Percentiles rank a stretch among this genome's conserved stretches.
phyloP scores from a whole-genome alignment of 345 rosid species.

The Salix caprea region DNA sequence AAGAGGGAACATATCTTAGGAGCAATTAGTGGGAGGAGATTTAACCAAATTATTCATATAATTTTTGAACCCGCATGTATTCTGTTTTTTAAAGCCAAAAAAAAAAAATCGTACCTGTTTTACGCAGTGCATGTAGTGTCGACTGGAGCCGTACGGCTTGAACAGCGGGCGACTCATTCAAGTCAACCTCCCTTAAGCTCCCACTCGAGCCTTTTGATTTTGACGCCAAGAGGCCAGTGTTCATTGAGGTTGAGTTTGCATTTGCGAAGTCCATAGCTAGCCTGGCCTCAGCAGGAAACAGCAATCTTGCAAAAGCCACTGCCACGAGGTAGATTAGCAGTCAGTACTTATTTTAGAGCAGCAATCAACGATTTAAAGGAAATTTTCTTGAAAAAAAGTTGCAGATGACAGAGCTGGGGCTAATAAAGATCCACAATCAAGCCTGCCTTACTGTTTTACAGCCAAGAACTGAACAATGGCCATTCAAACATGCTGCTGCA shows the following conservation, averaged over 20 bases:
- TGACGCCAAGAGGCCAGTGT: slow-evolving; percentile 9
- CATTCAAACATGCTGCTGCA: neutral
- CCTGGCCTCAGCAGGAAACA: slow-evolving; percentile 46
- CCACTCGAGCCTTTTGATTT: slow-evolving; percentile 17
- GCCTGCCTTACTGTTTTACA: neutral
- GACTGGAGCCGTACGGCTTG: slow-evolving; percentile 17
- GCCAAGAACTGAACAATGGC: no score
- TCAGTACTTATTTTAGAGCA: neutral
- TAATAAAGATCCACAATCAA: neutral
- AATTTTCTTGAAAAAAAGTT: neutral
- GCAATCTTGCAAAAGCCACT: slow-evolving; percentile 40
- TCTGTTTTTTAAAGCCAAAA: no score
- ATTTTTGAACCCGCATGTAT: no score
- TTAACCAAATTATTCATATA: no score
- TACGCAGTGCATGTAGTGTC: slow-evolving; percentile 32
- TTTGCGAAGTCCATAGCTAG: slow-evolving; percentile 43
- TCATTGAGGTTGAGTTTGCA: slow-evolving; percentile 25
- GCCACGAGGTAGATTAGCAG: slow-evolving; percentile 7
- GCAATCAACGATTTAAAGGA: neutral
- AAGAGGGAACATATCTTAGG: no score
- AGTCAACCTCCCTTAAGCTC: slow-evolving; percentile 18
- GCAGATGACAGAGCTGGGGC: neutral
- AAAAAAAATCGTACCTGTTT: slow-evolving; percentile 28
- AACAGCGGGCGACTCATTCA: slow-evolving; percentile 27
- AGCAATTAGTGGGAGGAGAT: no score